Conservation (phyloP, 1,284 basidiomycete species). For the Rhodofomes roseus region DNA sequence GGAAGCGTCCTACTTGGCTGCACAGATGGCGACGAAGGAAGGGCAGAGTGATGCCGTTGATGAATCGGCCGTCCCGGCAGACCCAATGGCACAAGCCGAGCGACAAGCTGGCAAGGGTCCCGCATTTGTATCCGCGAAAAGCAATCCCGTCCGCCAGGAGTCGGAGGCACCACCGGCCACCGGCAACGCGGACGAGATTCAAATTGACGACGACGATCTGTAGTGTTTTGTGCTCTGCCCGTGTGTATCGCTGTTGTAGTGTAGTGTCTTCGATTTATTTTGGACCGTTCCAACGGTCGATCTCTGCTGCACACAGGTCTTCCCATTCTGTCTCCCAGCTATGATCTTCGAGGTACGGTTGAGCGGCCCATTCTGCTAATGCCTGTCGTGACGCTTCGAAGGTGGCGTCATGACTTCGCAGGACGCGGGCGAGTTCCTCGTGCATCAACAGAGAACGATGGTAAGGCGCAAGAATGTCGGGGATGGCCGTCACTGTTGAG, state of each 20-base stretch:
- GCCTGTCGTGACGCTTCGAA: conserved; percentile 65
- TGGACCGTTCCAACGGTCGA: conserved; percentile 61
- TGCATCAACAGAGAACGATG: conserved; percentile 63
- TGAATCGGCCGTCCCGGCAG: conserved; percentile 55
- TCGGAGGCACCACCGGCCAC: conserved; percentile 26
- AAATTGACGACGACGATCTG: conserved; percentile 76
- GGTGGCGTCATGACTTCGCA: conserved; percentile 60
- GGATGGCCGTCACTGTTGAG: conserved; percentile 48
- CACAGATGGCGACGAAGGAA: conserved; percentile 72
- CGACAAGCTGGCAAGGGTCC: conserved; percentile 30
- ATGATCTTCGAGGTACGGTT: conserved; percentile 58
- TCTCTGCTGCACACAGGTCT: conserved; percentile 67
- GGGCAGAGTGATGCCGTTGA: conserved; percentile 46
- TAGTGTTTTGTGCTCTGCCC: conserved; percentile 19
- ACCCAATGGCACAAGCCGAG: conserved; percentile 72
- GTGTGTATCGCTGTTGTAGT: conserved; percentile 13
- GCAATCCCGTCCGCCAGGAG: conserved; percentile 21
- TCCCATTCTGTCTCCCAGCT: conserved; percentile 73
- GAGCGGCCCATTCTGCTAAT: conserved; percentile 61
- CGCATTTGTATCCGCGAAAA: conserved; percentile 35
- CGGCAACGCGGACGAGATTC: conserved; percentile 75
- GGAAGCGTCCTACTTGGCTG: conserved; percentile 85
- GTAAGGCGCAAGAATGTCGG: conserved; percentile 58
- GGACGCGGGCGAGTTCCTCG: conserved; percentile 47
- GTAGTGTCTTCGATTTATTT: conserved; percentile 15